These are phyloP conservation scores for Ammopiptanthus mongolicus DNA, from an alignment of 306 rosid genomes.

Conservation along the genomic window DNA sequence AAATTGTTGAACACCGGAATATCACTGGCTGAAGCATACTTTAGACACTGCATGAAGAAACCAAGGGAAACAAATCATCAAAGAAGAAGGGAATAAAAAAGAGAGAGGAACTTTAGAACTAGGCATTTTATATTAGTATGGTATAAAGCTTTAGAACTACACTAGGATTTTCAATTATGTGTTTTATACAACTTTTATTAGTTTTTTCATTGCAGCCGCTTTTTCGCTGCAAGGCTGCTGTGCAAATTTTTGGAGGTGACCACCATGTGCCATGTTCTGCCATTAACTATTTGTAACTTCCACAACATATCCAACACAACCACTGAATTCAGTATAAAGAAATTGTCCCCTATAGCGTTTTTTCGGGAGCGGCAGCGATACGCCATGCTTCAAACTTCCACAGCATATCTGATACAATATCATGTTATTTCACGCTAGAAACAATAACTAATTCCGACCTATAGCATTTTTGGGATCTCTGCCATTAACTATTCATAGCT, in stretches of 20 bases:
- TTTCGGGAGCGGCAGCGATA: not conserved
- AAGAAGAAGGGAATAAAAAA: not conserved
- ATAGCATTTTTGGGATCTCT: not conserved
- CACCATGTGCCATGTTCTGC: not conserved
- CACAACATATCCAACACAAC: not conserved
- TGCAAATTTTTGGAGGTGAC: not conserved
- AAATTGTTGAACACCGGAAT: conserved; percentile 23
- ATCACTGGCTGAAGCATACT: not conserved
- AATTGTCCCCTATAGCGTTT: not conserved
- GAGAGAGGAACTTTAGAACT: not conserved
- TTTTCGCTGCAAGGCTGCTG: not conserved
- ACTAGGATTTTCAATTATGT: not conserved
- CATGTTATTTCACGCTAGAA: not conserved
- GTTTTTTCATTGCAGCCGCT: not conserved
- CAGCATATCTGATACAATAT: not conserved
- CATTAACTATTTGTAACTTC: not conserved
- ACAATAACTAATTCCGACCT: not conserved
- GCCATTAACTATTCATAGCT: not conserved
- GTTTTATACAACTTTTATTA: not conserved
- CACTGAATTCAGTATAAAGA: not conserved
- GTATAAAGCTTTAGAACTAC: not conserved
- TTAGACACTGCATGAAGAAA: conserved; percentile 23
- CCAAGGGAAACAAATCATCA: not conserved
- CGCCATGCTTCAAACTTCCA: not conserved
- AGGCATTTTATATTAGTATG: not conserved